phyloP scores from a whole-genome alignment of 1,284 basidiomycete species.

The Gastroboletus turbinatus region DNA sequence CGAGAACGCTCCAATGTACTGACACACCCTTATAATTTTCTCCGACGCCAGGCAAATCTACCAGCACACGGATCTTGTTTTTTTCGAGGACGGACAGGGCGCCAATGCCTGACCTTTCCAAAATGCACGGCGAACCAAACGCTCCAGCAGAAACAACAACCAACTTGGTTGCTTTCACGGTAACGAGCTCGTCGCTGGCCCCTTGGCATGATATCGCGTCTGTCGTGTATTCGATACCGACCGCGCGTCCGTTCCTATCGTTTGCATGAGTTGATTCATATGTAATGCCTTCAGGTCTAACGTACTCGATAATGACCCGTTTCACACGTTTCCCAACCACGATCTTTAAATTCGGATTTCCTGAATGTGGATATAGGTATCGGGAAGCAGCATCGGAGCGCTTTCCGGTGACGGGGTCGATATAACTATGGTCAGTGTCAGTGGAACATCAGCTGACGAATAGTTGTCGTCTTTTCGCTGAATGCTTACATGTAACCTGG shows the following conservation, averaged over 20 bases:
- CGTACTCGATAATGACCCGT: slow-evolving; percentile 50
- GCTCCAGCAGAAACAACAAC: slow-evolving; percentile 52
- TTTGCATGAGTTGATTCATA: neutral
- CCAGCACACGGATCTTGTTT: too few species aligned
- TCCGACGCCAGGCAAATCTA: too few species aligned
- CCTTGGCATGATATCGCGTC: slow-evolving; percentile 34
- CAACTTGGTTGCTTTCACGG: slow-evolving; percentile 41
- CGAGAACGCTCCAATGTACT: too few species aligned
- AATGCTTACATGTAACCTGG: slow-evolving; percentile 7
- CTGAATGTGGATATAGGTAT: slow-evolving; percentile 53
- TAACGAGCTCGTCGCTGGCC: slow-evolving; percentile 18
- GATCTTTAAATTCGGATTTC: slow-evolving; percentile 46
- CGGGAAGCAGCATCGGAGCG: slow-evolving; percentile 59
- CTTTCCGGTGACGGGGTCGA: slow-evolving; percentile 50
- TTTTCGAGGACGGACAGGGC: slow-evolving; percentile 17
- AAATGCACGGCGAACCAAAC: slow-evolving; percentile 54
- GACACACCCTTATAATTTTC: too few species aligned
- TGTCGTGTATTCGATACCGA: slow-evolving; percentile 55
- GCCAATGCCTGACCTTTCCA: slow-evolving; percentile 57
- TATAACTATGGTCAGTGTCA: slow-evolving; percentile 39
- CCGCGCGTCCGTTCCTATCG: slow-evolving; percentile 48
- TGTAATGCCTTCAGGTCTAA: neutral
- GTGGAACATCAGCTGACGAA: neutral
- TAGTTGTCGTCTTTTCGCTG: neutral
- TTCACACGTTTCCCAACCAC: slow-evolving; percentile 42